Evolutionary conservation across 1,284 basidiomycete genomes (phyloP).

Genomic region (Coniophora puteana): DNA sequence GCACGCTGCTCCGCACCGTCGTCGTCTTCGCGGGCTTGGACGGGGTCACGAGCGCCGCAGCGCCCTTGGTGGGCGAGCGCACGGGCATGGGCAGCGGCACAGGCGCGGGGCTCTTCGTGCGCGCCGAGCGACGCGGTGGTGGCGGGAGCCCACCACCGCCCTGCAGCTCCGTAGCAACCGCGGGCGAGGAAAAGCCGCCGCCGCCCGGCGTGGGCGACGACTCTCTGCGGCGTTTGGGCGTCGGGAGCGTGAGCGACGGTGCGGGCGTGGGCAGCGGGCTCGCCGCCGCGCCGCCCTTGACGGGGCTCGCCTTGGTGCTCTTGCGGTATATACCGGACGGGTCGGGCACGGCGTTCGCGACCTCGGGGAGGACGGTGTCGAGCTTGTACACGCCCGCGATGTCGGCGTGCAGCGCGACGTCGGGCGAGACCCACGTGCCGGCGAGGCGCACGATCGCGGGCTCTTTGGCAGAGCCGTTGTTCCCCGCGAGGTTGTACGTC

Average conservation of each 20-base stretch:
- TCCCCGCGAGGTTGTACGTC: slow-evolving; percentile 73
- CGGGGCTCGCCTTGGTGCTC: slow-evolving; percentile 32
- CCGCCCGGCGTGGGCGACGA: slow-evolving; percentile 46
- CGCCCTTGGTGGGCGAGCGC: slow-evolving; percentile 25
- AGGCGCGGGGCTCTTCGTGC: slow-evolving; percentile 50
- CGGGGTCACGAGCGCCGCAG: slow-evolving; percentile 23
- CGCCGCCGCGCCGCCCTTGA: slow-evolving; percentile 15
- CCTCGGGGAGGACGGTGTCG: slow-evolving; percentile 54
- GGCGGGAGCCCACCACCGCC: no score
- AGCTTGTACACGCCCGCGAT: slow-evolving; percentile 67
- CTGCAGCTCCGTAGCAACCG: no score
- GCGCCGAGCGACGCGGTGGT: slow-evolving; percentile 44
- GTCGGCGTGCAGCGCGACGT: slow-evolving; percentile 57
- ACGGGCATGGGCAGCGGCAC: slow-evolving; percentile 22
- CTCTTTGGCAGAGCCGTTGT: slow-evolving; percentile 76
- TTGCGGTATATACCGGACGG: slow-evolving; percentile 74
- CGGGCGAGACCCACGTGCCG: slow-evolving; percentile 83
- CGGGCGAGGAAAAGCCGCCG: slow-evolving; percentile 21
- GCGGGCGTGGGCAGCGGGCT: slow-evolving; percentile 26
- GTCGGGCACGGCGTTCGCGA: slow-evolving; percentile 77
- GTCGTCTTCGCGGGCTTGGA: slow-evolving; percentile 35
- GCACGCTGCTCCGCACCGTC: no score
- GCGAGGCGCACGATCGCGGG: slow-evolving; percentile 70
- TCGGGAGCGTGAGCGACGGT: slow-evolving; percentile 27
- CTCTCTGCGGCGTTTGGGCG: slow-evolving; percentile 64